Evolutionary conservation across 306 rosid species (phyloP).

Genomic region (cucumber (Cucumis sativus)): DNA sequence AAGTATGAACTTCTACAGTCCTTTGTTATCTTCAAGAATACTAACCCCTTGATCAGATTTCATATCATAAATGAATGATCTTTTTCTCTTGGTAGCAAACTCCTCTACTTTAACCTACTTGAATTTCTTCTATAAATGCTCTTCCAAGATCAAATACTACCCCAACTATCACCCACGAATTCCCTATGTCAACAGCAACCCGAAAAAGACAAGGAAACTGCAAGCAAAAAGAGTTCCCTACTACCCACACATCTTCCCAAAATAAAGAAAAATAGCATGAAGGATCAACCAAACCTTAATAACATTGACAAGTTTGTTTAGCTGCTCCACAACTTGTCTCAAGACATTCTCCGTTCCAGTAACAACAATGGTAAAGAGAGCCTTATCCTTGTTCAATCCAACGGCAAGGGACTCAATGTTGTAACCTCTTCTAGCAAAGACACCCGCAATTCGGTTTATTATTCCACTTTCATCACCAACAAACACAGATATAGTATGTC

Average conservation of each 20-base stretch:
- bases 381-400: conserved; percentile 50
- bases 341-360: conserved; percentile 40
- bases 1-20: neutral
- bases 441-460: conserved; percentile 56
- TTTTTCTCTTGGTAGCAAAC: neutral
- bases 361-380: conserved; percentile 52
- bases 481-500: conserved; percentile 49
- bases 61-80: neutral
- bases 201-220: neutral
- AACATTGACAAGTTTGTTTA: conserved; percentile 50
- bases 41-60: neutral
- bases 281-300: conserved; percentile 23
- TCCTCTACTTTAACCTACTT: neutral
- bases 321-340: conserved; percentile 49
- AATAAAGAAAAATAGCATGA: neutral
- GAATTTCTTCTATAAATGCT: neutral
- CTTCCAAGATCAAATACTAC: neutral
- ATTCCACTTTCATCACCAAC: conserved; percentile 66
- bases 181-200: neutral
- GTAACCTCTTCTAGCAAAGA: conserved; percentile 55
- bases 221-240: neutral
- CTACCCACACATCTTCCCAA: neutral
- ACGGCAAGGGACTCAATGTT: conserved; percentile 57
- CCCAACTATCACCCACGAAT: neutral
- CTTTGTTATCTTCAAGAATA: neutral